These are phyloP conservation scores for Diaporthe longicolla DNA, from an alignment of 2,329 filamentous ascomycete species.

Conservation along the genomic window DNA sequence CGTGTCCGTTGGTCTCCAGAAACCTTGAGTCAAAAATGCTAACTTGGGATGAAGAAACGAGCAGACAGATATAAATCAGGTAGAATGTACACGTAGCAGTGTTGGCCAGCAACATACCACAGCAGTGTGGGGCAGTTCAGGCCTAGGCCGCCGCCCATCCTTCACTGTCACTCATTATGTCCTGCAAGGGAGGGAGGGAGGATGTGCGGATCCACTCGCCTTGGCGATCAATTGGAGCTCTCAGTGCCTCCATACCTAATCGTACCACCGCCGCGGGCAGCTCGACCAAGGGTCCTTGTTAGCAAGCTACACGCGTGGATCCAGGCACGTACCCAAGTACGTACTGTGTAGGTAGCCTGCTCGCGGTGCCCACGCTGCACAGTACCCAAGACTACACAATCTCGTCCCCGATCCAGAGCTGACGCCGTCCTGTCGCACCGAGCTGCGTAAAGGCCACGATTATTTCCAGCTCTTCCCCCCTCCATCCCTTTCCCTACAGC, in stretches of 20 bases:
- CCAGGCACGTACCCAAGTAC: background rate
- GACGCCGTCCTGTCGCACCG: slow-evolving; percentile 28
- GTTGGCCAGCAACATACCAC: slow-evolving; percentile 6
- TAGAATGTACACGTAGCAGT: slow-evolving; percentile 5
- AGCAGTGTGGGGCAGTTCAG: slow-evolving; percentile 1
- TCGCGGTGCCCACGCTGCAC: background rate
- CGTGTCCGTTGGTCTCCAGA: slow-evolving; percentile 9
- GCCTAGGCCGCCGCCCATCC: slow-evolving; percentile 16
- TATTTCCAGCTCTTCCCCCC: slow-evolving; percentile 29
- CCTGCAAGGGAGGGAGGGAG: slow-evolving; percentile 16
- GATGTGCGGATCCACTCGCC: slow-evolving; percentile 30
- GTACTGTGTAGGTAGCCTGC: no score
- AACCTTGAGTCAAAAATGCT: background rate
- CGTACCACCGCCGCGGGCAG: slow-evolving; percentile 28
- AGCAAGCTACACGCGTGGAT: slow-evolving; percentile 9
- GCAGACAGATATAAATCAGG: no score
- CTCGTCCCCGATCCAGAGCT: slow-evolving; percentile 27
- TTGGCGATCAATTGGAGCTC: slow-evolving; percentile 34
- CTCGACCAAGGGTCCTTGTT: slow-evolving; percentile 9
- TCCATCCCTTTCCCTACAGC: slow-evolving; percentile 39
- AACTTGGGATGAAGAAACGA: background rate
- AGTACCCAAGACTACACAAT: slow-evolving; percentile 4
- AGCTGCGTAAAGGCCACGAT: slow-evolving; percentile 42
- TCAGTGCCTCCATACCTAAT: background rate
- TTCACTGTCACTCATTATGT: slow-evolving; percentile 17